Evolutionary conservation across 2,329 filamentous ascomycete genomes (phyloP).

Genomic region (Shiraia bambusicola): DNA sequence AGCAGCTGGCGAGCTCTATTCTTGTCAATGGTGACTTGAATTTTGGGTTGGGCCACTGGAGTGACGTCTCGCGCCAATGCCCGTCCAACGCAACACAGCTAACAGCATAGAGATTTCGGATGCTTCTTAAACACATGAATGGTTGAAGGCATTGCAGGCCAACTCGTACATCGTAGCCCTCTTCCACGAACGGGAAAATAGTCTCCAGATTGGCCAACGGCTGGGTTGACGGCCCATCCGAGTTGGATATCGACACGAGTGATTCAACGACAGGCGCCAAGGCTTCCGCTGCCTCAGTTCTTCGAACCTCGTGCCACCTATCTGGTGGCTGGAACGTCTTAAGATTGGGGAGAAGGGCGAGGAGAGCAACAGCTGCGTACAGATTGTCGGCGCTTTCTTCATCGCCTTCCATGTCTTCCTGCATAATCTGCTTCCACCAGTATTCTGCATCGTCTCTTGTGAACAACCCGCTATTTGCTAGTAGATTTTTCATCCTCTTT

Average conservation of each 20-base stretch:
- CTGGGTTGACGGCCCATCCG: constrained; percentile 3
- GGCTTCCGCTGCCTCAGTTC: constrained; percentile 16
- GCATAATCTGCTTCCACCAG: constrained; percentile 32
- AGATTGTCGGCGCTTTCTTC: constrained; percentile 16
- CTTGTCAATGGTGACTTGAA: constrained; percentile 26
- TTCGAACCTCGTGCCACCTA: constrained; percentile 29
- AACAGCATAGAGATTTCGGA: constrained; percentile 35
- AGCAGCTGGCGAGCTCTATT: constrained; percentile 35
- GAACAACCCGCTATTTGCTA: constrained; percentile 19
- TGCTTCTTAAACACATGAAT: constrained; percentile 26
- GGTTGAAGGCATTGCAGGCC: constrained; percentile 32
- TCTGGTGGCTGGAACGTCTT: constrained; percentile 30
- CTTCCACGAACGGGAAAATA: constrained; percentile 33
- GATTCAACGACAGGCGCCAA: constrained; percentile 21
- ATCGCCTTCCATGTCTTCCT: constrained; percentile 19
- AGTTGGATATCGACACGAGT: constrained; percentile 21
- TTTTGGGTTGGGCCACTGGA: constrained; percentile 28
- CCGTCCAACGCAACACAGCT: constrained; percentile 37
- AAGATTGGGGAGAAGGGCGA: constrained; percentile 34
- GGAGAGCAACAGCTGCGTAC: constrained; percentile 27
- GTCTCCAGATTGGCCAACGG: constrained; percentile 29
- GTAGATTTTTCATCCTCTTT: constrained; percentile 20
- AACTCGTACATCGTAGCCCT: constrained; percentile 33
- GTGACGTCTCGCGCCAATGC: constrained; percentile 31
- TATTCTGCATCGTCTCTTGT: constrained; percentile 18